Evolutionary conservation across 306 rosid species (phyloP), one percentile per base, ranked within the genome.

Genomic region (Nissolia schottii): DNA sequence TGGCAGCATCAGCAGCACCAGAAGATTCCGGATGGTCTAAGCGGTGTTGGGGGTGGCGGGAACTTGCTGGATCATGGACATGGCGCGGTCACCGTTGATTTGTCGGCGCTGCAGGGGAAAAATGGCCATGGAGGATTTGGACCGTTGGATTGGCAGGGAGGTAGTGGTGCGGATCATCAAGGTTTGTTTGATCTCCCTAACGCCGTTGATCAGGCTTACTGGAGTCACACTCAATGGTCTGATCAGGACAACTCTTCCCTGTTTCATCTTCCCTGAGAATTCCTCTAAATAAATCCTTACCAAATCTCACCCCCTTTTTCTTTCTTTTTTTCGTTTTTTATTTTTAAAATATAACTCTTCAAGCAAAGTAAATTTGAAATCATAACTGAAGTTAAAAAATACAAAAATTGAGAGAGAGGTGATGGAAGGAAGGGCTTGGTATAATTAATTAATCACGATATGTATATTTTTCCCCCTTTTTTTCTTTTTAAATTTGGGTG

Each of bases 151-250:
- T 93, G 98, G 98, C 87, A 91, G 12, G 56, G 84, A 2, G 57
- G n/a, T n/a, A n/a, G n/a, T n/a, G n/a, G 70, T 27, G 84, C 76
- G 0, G 98, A 94, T 86, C 95, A 94, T 86, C 95, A 89, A 74
- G 85, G 82, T 59, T 43, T 94, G 79, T 94, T 86, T 70, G 98
- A 94, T 89, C 96, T 94, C 23, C 84, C 95, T 15, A 86, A 82
- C 84, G 67, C 85, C 82, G 92, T 86, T 35, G 98, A 94, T 89
- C 98, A 94, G 29, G 64, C 86, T 41, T 94, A 94, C 86, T 94
- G 98, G 98, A 82, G 46, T 71, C 96, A 86, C 11, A 41, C 88
- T 85, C 94, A 89, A 19, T 94, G 98, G 98, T 48, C 76, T n/a
- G 97, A 94, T 79, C 94, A 82, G 41, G 96, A 89, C 67, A 85